Conservation (phyloP, 768 basidiomycete species). For the Dioszegia crocea region DNA sequence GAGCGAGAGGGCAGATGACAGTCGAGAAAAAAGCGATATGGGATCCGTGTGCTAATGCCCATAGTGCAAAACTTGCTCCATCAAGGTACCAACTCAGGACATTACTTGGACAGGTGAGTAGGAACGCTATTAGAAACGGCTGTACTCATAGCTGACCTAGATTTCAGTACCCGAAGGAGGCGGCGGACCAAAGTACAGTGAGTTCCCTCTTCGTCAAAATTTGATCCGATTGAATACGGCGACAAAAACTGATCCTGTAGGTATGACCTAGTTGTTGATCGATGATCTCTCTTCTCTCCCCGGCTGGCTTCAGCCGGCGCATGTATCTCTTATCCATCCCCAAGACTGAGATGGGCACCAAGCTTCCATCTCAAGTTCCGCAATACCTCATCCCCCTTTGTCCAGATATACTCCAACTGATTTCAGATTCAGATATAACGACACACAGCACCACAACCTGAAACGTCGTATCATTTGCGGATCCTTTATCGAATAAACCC, state of each 20-base stretch:
- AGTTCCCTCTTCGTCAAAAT: slow-evolving; percentile 47
- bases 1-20: too few relatives aligned
- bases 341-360: too few relatives aligned
- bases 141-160: neutral
- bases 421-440: too few relatives aligned
- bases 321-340: neutral
- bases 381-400: too few relatives aligned
- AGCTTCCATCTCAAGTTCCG: too few relatives aligned
- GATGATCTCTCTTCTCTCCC: neutral
- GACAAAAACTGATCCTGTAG: slow-evolving; percentile 7
- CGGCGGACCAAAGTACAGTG: slow-evolving; percentile 94
- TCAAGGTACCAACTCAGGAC: slow-evolving; percentile 92
- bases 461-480: too few relatives aligned
- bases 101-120: slow-evolving; percentile 70
- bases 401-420: too few relatives aligned
- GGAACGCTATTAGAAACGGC: neutral
- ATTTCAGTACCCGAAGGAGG: slow-evolving; percentile 81
- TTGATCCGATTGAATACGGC: neutral
- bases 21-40: too few relatives aligned
- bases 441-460: too few relatives aligned
- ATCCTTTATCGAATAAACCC: too few relatives aligned
- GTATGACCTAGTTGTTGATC: slow-evolving; percentile 22
- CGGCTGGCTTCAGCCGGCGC: neutral
- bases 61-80: slow-evolving; percentile 87
- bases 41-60: too few relatives aligned